These are phyloP conservation scores for Sphaerobolus stellatus DNA, from an alignment of 1,284 basidiomycete genomes.

Conservation along the genomic window DNA sequence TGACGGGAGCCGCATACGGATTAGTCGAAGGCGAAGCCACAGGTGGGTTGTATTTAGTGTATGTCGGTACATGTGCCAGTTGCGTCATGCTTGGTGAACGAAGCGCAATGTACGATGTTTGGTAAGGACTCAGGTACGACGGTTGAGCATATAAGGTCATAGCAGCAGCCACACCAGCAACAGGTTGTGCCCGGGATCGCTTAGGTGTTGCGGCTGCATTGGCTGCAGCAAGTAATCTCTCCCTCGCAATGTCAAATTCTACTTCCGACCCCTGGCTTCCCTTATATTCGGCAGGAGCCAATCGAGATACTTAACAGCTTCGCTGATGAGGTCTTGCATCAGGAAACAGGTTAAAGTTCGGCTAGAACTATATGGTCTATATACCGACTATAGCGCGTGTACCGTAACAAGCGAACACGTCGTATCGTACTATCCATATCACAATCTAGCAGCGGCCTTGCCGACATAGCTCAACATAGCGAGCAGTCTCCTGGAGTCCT, in stretches of 20 bases:
- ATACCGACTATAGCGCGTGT: no score
- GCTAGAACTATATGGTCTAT: no score
- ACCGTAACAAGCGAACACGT: no score
- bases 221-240: conserved; percentile 57
- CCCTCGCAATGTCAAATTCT: conserved; percentile 64
- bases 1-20: conserved; percentile 25
- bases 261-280: conserved; percentile 50
- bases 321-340: conserved; percentile 84
- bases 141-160: conserved; percentile 17
- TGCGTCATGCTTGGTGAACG: conserved; percentile 16
- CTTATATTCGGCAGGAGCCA: conserved; percentile 78
- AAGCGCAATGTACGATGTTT: conserved; percentile 8
- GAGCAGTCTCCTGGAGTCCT: no score
- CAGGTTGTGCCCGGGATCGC: conserved; percentile 26
- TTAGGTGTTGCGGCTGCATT: conserved; percentile 21
- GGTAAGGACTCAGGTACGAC: conserved; percentile 16
- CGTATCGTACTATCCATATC: no score
- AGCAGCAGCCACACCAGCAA: conserved; percentile 28
- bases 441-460: no score
- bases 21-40: conserved; percentile 16
- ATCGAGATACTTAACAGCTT: conserved; percentile 80
- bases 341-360: no score
- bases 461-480: no score
- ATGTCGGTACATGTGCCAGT: conserved; percentile 16
- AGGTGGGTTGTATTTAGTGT: conserved; percentile 17